phyloP scores from a whole-genome alignment of 1,284 basidiomycete species.

The Athelia sp. region DNA sequence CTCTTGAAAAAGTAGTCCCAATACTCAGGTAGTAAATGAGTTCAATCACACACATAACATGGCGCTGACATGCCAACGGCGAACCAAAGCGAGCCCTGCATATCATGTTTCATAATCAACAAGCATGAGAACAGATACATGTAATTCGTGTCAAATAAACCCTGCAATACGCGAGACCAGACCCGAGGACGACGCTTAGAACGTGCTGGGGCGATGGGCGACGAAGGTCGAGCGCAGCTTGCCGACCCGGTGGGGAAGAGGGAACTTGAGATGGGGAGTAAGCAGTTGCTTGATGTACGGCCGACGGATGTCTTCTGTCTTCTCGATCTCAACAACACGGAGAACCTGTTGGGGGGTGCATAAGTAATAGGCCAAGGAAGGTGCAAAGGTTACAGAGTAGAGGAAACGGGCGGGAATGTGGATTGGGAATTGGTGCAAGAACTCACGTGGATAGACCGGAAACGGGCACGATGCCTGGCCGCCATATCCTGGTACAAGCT shows the following conservation, averaged over 20 bases:
- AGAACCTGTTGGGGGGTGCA: conserved; percentile 57
- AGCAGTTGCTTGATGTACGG: conserved; percentile 98
- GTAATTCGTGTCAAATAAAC: no score
- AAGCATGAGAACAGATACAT: no score
- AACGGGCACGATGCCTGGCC: conserved; percentile 97
- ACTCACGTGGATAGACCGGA: conserved; percentile 94
- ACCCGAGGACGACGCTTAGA: conserved; percentile 30
- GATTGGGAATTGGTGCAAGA: no score
- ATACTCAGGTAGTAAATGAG: no score
- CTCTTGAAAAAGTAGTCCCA: no score
- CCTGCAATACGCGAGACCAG: no score
- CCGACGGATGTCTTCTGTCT: conserved; percentile 87
- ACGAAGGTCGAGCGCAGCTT: conserved; percentile 73
- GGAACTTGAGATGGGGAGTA: conserved; percentile 91
- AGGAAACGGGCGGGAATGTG: neutral
- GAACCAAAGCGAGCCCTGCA: no score
- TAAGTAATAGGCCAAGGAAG: neutral
- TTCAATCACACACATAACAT: no score
- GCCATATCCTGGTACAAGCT: conserved; percentile 99
- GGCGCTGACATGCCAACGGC: no score
- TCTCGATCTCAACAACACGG: conserved; percentile 91
- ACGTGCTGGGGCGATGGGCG: conserved; percentile 68
- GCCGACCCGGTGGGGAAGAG: conserved; percentile 87
- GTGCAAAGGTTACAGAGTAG: conserved; percentile 2
- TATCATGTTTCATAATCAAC: no score